Evolutionary conservation across 768 basidiomycete species (phyloP).

Genomic region (Termitomyces sp.): DNA sequence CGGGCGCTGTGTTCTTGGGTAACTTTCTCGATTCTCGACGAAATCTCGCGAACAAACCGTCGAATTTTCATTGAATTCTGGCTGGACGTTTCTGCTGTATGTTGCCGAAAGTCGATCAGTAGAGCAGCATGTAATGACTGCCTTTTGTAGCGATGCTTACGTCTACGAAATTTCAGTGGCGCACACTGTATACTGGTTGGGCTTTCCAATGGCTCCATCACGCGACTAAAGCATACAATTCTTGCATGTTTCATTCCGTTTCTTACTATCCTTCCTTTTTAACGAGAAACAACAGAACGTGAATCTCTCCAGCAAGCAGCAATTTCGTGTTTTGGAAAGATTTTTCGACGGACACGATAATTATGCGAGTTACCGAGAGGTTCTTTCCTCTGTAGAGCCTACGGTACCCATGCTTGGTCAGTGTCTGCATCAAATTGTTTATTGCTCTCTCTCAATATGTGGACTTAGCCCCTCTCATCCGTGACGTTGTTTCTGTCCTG

Average conservation of each 20-base stretch:
- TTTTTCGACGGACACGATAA: conserved; percentile 25
- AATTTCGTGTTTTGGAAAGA: conserved; percentile 22
- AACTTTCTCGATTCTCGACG: conserved; percentile 25
- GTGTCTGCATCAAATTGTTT: conserved; percentile 1
- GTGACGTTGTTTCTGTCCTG: conserved; percentile 21
- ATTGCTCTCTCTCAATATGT: background rate
- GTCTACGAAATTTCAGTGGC: conserved; percentile 39
- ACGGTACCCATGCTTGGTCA: conserved; percentile 30
- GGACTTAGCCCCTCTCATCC: conserved; percentile 21
- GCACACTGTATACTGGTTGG: conserved; percentile 36
- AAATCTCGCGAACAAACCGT: conserved; percentile 14
- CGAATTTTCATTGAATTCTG: conserved; percentile 32
- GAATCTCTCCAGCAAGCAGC: conserved; percentile 18
- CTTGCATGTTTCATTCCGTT: conserved; percentile 19
- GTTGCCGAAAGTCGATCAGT: conserved; percentile 6
- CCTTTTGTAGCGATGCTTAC: conserved; percentile 33
- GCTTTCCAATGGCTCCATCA: conserved; percentile 33
- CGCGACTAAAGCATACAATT: conserved; percentile 29
- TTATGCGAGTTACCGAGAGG: conserved; percentile 20
- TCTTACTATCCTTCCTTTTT: background rate
- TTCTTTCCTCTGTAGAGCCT: conserved; percentile 19
- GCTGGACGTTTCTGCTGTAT: conserved; percentile 39
- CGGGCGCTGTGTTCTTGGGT: conserved; percentile 35
- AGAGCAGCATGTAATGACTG: background rate
- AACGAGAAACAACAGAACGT: conserved; percentile 15